Evolutionary conservation across 164 flowering plant species (phyloP), one percentile per base, ranked within the genome.

Genomic region (Hamamelis virginiana): DNA sequence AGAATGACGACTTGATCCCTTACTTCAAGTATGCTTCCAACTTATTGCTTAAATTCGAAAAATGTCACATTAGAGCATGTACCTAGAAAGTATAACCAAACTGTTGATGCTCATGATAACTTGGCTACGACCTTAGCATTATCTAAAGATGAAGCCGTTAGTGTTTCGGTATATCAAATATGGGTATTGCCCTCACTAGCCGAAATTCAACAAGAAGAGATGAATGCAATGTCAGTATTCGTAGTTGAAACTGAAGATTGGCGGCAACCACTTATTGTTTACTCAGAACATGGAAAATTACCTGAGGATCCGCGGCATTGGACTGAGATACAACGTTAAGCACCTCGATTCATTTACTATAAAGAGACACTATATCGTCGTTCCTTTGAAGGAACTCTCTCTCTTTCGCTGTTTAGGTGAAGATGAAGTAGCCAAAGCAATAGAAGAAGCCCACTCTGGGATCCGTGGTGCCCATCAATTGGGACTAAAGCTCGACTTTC

Each of bases 301-400:
- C 70, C 70, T 0, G 19, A 59, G 27, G 59, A 72, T 18, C 70
- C n/a, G n/a, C n/a, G n/a, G n/a, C n/a, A n/a, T n/a, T n/a, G n/a
- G n/a, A n/a, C n/a, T n/a, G n/a, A n/a, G n/a, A n/a, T 1, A 3
- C 50, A 23, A 15, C n/a, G 57, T 16, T 8, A 19, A 8, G 57
- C 57, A 6, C n/a, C n/a, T n/a, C n/a, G n/a, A n/a, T n/a, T n/a
- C n/a, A n/a, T n/a, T n/a, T n/a, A n/a, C n/a, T n/a, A n/a, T n/a
- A n/a, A n/a, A n/a, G n/a, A n/a, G n/a, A n/a, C n/a, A n/a, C n/a
- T n/a, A n/a, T n/a, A n/a, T n/a, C n/a, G n/a, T n/a, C n/a, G n/a
- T n/a, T n/a, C n/a, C n/a, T n/a, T n/a, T n/a, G n/a, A n/a, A n/a
- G n/a, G n/a, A n/a, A n/a, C n/a, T n/a, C n/a, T n/a, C n/a, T n/a